Conservation (phyloP, 495 filamentous ascomycete species). For the Trichoderma reesei region DNA sequence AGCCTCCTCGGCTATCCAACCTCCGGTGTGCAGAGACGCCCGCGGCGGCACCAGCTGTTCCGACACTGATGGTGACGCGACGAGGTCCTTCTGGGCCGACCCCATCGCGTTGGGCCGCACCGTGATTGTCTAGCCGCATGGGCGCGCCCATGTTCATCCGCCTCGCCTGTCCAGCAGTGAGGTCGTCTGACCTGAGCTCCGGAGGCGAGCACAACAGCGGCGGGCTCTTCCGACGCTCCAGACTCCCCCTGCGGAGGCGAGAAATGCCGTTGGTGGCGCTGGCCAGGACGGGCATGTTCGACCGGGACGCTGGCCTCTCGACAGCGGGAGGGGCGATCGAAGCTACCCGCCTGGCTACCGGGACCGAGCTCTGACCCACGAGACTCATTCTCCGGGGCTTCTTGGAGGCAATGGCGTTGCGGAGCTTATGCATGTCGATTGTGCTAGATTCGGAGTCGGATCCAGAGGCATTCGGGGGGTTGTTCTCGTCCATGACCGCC, state of each 20-base stretch:
- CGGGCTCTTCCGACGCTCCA: conserved; percentile 32
- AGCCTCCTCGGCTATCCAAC: conserved; percentile 15
- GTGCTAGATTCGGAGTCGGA: conserved; percentile 34
- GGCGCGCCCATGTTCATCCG: conserved; percentile 35
- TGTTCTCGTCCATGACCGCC: conserved; percentile 27
- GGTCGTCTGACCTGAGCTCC: conserved; percentile 16
- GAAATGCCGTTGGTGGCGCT: conserved; percentile 38
- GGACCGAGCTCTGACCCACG: conserved; percentile 17
- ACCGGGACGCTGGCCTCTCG: conserved; percentile 6
- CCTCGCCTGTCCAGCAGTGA: conserved; percentile 35
- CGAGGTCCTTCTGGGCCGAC: conserved; percentile 10
- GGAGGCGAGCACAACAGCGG: conserved; percentile 37
- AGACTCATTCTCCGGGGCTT: conserved; percentile 30
- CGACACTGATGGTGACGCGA: conserved; percentile 25
- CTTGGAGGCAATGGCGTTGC: conserved; percentile 36
- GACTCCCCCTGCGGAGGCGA: conserved; percentile 28
- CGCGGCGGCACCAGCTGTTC: conserved; percentile 13
- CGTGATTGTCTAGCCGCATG: conserved; percentile 17
- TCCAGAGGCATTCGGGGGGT: conserved; percentile 19
- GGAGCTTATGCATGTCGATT: conserved; percentile 36
- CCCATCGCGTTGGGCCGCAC: not conserved
- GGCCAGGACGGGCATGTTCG: conserved; percentile 23
- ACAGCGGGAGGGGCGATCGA: conserved; percentile 19
- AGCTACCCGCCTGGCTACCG: conserved; percentile 27
- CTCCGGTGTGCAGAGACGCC: conserved; percentile 4